phyloP scores from a whole-genome alignment of 306 rosid genomes.

The Vachellia pachyceras region DNA sequence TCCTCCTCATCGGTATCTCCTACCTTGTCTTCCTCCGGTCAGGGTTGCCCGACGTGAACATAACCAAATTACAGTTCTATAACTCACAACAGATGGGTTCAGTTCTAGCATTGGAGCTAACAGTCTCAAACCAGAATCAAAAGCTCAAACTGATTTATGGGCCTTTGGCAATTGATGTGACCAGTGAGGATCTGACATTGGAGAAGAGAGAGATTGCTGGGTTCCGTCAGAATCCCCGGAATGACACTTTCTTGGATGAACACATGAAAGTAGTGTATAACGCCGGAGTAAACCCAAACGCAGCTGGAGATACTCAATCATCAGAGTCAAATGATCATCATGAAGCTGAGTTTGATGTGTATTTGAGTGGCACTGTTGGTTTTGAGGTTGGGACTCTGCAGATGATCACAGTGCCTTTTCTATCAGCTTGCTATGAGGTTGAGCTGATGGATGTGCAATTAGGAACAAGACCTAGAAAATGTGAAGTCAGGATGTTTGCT shows the following conservation, averaged over 20 bases:
- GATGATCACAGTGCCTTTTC: constrained; percentile 40
- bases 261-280: constrained; percentile 16
- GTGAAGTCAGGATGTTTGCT: constrained; percentile 43
- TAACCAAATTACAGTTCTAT: constrained; percentile 39
- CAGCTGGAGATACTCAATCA: constrained; percentile 19
- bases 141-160: constrained; percentile 42
- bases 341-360: constrained; percentile 45
- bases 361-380: constrained; percentile 40
- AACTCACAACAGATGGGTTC: constrained; percentile 22
- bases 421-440: constrained; percentile 31
- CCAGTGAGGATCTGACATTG: constrained; percentile 4
- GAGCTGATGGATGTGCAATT: constrained; percentile 44
- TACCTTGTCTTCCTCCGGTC: constrained; percentile 47
- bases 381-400: constrained; percentile 33
- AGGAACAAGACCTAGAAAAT: constrained; percentile 42
- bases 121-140: constrained; percentile 52
- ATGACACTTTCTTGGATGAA: constrained; percentile 37
- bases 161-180: constrained; percentile 22
- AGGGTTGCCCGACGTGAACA: constrained; percentile 46
- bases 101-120: constrained; percentile 2
- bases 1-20: constrained; percentile 42
- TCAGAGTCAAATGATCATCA: constrained; percentile 18
- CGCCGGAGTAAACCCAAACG: constrained; percentile 24
- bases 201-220: constrained; percentile 21
- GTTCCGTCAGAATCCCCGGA: constrained; percentile 45